Conservation (phyloP, 2,329 filamentous ascomycete genomes). For the Coleophoma eucalyptorum region DNA sequence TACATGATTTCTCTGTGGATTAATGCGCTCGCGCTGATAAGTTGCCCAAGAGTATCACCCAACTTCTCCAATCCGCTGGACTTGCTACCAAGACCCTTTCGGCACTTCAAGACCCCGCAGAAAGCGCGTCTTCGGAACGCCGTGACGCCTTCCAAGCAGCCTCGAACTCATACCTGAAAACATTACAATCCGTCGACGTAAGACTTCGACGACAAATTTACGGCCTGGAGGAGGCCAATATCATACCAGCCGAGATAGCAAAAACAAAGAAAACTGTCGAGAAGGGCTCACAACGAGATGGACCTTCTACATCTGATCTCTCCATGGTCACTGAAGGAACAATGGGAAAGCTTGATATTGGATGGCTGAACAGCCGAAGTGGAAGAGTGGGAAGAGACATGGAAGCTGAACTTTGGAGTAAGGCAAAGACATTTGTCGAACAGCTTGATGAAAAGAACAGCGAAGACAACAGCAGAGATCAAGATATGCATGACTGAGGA, state of each 20-base stretch:
- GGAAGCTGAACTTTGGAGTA: conserved; percentile 75
- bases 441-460: conserved; percentile 20
- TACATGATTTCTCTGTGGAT: conserved; percentile 24
- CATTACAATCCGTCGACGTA: conserved; percentile 71
- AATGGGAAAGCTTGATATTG: conserved; percentile 66
- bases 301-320: conserved; percentile 2
- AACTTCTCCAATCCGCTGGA: conserved; percentile 54
- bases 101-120: conserved; percentile 34
- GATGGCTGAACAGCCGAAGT: conserved; percentile 84
- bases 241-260: conserved; percentile 47
- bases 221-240: conserved; percentile 76
- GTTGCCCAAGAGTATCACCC: conserved; percentile 26
- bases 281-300: conserved; percentile 2
- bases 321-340: conserved; percentile 34
- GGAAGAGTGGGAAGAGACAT: conserved; percentile 79
- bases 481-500: conserved; percentile 2
- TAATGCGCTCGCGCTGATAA: background rate
- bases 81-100: conserved; percentile 61
- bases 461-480: conserved; percentile 5
- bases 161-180: conserved; percentile 65
- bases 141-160: conserved; percentile 51
- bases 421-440: conserved; percentile 52
- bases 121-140: conserved; percentile 10
- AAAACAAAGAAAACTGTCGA: conserved; percentile 16
- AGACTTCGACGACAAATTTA: conserved; percentile 72